These are phyloP conservation scores for Neonectria hederae DNA, from an alignment of 2,329 filamentous ascomycete species.

Conservation along the genomic window DNA sequence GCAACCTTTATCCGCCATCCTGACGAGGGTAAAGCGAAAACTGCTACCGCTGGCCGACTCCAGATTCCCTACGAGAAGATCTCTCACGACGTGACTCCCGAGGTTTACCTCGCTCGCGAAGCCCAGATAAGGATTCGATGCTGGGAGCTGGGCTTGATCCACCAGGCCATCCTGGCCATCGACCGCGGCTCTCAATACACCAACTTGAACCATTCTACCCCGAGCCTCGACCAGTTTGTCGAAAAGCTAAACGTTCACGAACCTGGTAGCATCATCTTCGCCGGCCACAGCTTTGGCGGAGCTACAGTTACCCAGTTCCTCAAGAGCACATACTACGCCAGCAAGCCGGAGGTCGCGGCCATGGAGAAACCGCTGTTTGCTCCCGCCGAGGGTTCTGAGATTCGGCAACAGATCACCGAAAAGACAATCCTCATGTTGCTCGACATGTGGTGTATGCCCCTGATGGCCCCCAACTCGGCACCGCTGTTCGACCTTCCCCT, in stretches of 20 bases:
- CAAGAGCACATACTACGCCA: slow-evolving; percentile 79
- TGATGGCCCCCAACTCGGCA: slow-evolving; percentile 69
- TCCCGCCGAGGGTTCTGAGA: slow-evolving; percentile 62
- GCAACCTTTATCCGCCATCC: slow-evolving; percentile 76
- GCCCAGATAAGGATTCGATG: slow-evolving; percentile 77
- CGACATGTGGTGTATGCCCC: slow-evolving; percentile 83
- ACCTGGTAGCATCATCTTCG: slow-evolving; percentile 78
- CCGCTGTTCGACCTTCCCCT: slow-evolving; percentile 78
- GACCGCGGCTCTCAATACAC: slow-evolving; percentile 62
- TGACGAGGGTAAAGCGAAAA: slow-evolving; percentile 48
- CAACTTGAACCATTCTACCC: slow-evolving; percentile 63
- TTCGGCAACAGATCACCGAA: slow-evolving; percentile 74
- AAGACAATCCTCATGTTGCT: slow-evolving; percentile 73
- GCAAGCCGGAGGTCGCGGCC: slow-evolving; percentile 53
- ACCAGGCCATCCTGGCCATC: slow-evolving; percentile 73
- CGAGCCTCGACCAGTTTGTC: slow-evolving; percentile 66
- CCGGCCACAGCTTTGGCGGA: slow-evolving; percentile 84
- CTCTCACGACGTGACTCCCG: slow-evolving; percentile 70
- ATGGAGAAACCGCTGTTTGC: slow-evolving; percentile 69
- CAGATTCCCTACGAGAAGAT: slow-evolving; percentile 61
- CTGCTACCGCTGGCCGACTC: slow-evolving; percentile 37
- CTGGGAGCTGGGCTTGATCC: slow-evolving; percentile 80
- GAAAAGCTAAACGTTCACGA: slow-evolving; percentile 72
- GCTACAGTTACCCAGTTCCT: slow-evolving; percentile 79
- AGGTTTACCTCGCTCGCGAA: slow-evolving; percentile 74